Percentiles rank a stretch among this genome's conserved stretches.
Conservation (phyloP, 208 protist species). For the Trypanosoma avium region DNA sequence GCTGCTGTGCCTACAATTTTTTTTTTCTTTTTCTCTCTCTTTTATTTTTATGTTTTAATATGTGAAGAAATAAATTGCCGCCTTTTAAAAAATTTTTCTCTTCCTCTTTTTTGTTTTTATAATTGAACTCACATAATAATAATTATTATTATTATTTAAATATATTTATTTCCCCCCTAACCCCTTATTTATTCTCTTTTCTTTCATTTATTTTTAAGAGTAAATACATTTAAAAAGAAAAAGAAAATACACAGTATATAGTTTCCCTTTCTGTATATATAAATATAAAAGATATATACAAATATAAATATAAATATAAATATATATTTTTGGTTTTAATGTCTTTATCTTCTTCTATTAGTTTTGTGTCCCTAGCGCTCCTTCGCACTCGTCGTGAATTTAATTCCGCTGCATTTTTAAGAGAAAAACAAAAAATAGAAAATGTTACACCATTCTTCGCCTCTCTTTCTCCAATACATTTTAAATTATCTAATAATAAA, state of each 20-base stretch:
- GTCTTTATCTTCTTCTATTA: no score
- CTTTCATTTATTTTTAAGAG: neutral
- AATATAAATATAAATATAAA: constrained; percentile 1
- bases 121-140: no score
- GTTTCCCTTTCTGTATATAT: neutral
- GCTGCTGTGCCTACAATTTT: neutral
- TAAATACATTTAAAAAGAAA: neutral
- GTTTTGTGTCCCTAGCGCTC: no score
- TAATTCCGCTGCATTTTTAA: no score
- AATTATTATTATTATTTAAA: no score
- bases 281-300: no score
- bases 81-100: neutral
- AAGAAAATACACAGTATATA: no score
- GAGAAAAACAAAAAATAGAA: neutral
- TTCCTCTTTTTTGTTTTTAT: constrained; percentile 12
- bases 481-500: neutral
- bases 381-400: no score
- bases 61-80: neutral
- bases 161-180: no score
- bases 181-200: constrained; percentile 8
- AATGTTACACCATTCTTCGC: constrained; percentile 28
- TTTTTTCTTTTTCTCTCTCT: neutral
- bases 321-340: neutral
- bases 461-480: constrained; percentile 17
- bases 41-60: neutral